phyloP scores from a whole-genome alignment of 768 basidiomycete species.

The Flagelloscypha sp. region DNA sequence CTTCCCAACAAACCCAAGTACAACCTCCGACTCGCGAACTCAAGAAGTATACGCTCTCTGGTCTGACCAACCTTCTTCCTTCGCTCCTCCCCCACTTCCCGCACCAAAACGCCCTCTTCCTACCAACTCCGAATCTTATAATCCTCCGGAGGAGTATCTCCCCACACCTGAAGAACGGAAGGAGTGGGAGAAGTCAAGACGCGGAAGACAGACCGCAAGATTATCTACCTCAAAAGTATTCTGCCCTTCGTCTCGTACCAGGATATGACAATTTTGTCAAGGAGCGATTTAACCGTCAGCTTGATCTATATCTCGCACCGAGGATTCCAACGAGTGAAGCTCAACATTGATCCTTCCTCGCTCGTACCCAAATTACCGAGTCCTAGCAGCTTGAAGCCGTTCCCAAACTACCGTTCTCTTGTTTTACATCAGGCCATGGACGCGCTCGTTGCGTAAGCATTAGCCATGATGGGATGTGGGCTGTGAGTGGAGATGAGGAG shows the following conservation, averaged over 20 bases:
- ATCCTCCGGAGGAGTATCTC: conserved; percentile 95
- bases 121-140: conserved; percentile 94
- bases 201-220: conserved; percentile 85
- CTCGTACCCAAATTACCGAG: conserved; percentile 92
- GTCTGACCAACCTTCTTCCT: conserved; percentile 69
- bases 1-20: conserved; percentile 84
- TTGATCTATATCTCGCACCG: conserved; percentile 95
- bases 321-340: conserved; percentile 77
- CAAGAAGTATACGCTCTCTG: conserved; percentile 84
- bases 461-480: conserved; percentile 89
- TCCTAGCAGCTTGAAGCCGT: conserved; percentile 84
- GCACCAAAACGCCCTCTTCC: conserved; percentile 89
- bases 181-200: conserved; percentile 75
- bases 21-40: conserved; percentile 52
- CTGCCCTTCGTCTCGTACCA: conserved; percentile 81
- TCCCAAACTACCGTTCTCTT: conserved; percentile 81
- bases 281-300: conserved; percentile 85
- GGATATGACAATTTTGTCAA: conserved; percentile 89
- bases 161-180: conserved; percentile 75
- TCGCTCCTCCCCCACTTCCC: conserved; percentile 78
- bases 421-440: conserved; percentile 56
- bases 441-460: conserved; percentile 69
- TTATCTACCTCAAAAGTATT: conserved; percentile 82
- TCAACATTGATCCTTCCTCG: conserved; percentile 87
- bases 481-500: conserved; percentile 82